Percentiles rank a stretch among this genome's conserved stretches.
Evolutionary conservation across 768 basidiomycete genomes (phyloP).

Genomic region (Phaeotremella skinneri): DNA sequence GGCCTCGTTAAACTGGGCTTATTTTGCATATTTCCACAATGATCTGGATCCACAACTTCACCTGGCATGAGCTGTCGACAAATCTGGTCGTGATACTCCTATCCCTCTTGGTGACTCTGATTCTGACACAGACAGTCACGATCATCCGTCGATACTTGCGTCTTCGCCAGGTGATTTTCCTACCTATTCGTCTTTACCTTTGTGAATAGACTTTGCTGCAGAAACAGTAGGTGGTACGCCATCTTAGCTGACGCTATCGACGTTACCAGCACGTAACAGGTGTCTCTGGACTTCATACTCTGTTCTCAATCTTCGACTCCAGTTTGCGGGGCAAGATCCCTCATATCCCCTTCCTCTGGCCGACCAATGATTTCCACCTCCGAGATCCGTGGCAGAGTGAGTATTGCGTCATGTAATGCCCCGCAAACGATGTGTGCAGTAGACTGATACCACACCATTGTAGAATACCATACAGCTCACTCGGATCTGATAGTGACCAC

Average conservation of each 20-base stretch:
- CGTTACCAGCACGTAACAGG: conserved; percentile 23
- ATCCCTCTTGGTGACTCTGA: background rate
- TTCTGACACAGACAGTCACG: background rate
- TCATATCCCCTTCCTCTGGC: conserved; percentile 32
- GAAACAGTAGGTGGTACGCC: background rate
- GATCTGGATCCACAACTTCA: no score
- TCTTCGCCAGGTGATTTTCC: conserved; percentile 6
- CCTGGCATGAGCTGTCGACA: no score
- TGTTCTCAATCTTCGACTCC: conserved; percentile 24
- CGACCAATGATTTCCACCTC: conserved; percentile 20
- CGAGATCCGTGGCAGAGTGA: conserved; percentile 33
- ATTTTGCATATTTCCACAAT: no score
- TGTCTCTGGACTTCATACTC: conserved; percentile 18
- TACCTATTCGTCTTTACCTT: background rate
- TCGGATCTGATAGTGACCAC: conserved; percentile 30
- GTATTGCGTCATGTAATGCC: conserved; percentile 2
- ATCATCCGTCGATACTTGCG: conserved; percentile 3
- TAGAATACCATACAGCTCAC: conserved; percentile 27
- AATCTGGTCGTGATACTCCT: no score
- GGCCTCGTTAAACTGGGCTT: no score
- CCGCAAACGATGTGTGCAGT: background rate
- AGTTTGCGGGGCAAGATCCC: conserved; percentile 22
- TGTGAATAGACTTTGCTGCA: conserved; percentile 7
- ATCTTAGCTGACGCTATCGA: background rate
- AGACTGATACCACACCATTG: background rate